Conservation (phyloP, 331 rosid species). For the Acacia concinna region DNA sequence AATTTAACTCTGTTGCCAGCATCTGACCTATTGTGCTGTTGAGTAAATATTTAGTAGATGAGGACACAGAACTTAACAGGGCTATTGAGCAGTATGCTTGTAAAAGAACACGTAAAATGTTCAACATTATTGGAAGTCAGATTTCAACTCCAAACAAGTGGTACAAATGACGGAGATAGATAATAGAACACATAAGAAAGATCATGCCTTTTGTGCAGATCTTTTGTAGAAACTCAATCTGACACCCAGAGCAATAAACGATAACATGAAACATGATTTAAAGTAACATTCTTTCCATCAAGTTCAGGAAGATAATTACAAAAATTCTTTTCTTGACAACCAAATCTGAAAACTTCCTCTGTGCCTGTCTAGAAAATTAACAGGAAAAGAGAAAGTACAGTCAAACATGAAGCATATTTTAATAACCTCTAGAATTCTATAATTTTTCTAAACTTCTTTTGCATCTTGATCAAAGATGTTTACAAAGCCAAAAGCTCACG, state of each 20-base stretch:
- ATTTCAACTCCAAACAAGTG: neutral
- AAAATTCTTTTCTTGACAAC: neutral
- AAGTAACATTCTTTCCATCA: neutral
- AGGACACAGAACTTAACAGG: neutral
- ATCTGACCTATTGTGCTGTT: conserved; percentile 77
- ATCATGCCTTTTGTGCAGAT: neutral
- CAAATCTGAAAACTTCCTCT: neutral
- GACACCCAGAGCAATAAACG: no score
- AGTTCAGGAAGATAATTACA: neutral
- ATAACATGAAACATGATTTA: neutral
- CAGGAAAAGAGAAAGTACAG: neutral
- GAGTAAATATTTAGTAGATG: conserved; percentile 18
- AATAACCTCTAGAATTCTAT: neutral
- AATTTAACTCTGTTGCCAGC: conserved; percentile 53
- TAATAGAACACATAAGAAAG: no score
- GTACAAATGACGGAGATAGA: neutral
- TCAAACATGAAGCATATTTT: neutral
- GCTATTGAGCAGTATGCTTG: neutral
- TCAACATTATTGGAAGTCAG: neutral
- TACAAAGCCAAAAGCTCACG: neutral
- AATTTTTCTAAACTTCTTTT: neutral
- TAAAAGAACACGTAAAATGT: neutral
- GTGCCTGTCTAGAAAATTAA: neutral
- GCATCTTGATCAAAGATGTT: neutral
- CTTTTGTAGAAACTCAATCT: no score